Evolutionary conservation across 2,329 filamentous ascomycete species (phyloP).

Genomic region (Stachybotrys echinatus): DNA sequence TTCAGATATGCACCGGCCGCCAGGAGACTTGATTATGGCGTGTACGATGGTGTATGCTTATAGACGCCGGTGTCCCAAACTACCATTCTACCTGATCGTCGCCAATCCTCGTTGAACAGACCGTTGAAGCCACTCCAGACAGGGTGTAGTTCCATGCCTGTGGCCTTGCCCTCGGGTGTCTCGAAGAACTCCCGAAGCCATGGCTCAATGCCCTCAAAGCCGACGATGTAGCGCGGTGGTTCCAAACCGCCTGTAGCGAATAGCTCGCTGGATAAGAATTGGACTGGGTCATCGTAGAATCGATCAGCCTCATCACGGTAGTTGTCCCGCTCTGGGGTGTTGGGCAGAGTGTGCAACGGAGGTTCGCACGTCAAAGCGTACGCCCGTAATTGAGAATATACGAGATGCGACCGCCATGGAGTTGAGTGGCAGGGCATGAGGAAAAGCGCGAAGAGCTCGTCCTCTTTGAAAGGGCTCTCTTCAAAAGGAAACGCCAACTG

Average conservation of each 20-base stretch:
- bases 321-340: constrained; percentile 50
- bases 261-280: constrained; percentile 53
- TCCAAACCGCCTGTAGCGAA: constrained; percentile 23
- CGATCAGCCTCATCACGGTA: constrained; percentile 89
- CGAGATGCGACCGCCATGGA: constrained; percentile 85
- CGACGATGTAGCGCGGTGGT: constrained; percentile 51
- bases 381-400: constrained; percentile 68
- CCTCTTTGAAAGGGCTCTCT: constrained; percentile 15
- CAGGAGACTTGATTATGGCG: neutral
- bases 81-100: constrained; percentile 50
- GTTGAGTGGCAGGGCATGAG: constrained; percentile 95
- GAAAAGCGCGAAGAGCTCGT: constrained; percentile 66
- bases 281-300: constrained; percentile 66
- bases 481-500: constrained; percentile 15
- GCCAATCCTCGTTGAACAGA: constrained; percentile 56
- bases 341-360: constrained; percentile 61
- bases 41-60: constrained; percentile 5
- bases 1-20: neutral
- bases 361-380: constrained; percentile 91
- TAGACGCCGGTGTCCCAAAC: constrained; percentile 52
- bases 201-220: constrained; percentile 53
- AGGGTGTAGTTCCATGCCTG: constrained; percentile 37
- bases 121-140: constrained; percentile 57
- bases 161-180: constrained; percentile 28
- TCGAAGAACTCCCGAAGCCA: constrained; percentile 40